Evolutionary conservation across 176 grass and related monocot genomes (phyloP).

Genomic region (Rhynchospora pubera): DNA sequence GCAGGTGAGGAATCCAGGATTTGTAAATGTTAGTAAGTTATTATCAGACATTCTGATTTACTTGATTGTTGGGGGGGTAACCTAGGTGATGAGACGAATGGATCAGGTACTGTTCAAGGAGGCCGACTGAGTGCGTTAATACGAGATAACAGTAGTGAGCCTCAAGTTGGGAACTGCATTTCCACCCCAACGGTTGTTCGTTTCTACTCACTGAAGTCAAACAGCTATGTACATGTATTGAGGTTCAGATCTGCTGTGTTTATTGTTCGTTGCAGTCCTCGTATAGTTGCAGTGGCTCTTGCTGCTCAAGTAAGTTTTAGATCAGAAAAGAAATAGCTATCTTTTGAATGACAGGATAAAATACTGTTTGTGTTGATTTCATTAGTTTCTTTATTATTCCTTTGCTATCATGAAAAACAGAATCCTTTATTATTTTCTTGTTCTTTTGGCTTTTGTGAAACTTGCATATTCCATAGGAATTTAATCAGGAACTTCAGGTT

Average conservation of each 20-base stretch:
- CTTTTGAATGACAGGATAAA: background rate
- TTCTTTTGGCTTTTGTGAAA: background rate
- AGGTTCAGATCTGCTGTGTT: slow-evolving; percentile 94
- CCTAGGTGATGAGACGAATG: slow-evolving; percentile 75
- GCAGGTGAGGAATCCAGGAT: slow-evolving; percentile 35
- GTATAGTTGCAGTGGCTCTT: slow-evolving; percentile 88
- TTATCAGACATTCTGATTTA: background rate
- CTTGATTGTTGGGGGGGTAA: background rate
- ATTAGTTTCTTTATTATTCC: background rate
- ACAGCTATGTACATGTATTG: slow-evolving; percentile 85
- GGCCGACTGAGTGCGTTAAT: slow-evolving; percentile 90
- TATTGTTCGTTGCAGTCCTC: slow-evolving; percentile 91
- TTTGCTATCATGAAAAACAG: background rate
- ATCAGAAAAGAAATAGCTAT: slow-evolving; percentile 13
- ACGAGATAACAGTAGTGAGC: slow-evolving; percentile 63
- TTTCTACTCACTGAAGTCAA: slow-evolving; percentile 94
- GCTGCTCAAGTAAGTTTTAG: slow-evolving; percentile 82
- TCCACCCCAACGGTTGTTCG: slow-evolving; percentile 68
- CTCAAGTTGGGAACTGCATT: slow-evolving; percentile 58
- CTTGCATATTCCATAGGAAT: background rate
- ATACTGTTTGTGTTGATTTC: background rate
- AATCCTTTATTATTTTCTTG: background rate
- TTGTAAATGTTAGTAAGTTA: background rate
- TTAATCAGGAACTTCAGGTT: background rate
- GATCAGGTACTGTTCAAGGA: slow-evolving; percentile 76